Evolutionary conservation across 176 grass and related monocot genomes (phyloP), one percentile per base, ranked within the genome.

Genomic region (Pharus latifolius): DNA sequence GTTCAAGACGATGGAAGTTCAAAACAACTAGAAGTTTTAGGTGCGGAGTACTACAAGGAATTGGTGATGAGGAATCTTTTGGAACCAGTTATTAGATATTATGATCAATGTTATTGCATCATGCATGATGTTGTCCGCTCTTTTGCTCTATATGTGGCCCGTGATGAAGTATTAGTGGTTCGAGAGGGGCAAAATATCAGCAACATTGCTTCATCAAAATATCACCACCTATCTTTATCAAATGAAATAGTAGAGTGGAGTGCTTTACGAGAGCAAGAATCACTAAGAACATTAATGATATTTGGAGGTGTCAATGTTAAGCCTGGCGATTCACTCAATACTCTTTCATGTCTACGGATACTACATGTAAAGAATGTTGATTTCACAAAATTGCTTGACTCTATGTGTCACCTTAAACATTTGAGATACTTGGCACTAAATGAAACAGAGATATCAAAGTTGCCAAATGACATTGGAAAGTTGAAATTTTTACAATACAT

Each of bases 201-300:
- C 2, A 0, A 19, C 19, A 11, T 1, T 14, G 1, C 3, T 16
- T 14, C 18, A 2, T 73, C 0, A n/a, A n/a, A n/a, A n/a, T n/a
- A n/a, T n/a, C 62, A 32, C 1, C 70, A 62, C 10, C 1, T 68
- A 2, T 32, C 53, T 10, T 2, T 74, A 19, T 30, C 37, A 5
- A 53, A 35, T 1, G 2, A 31, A 25, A 27, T 11, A 2, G 10
- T 1, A 24, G 58, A 74, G 3, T 56, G 59, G 25, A 8, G 2
- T 0, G 1, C 9, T 40, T 1, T 75, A 3, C 23, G 22, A 18
- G 60, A 49, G 22, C 52, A 45, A 1, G 0, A 61, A 5, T 42
- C 31, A 10, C 15, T 75, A 2, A 82, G 79, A 5, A 82, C 79
- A 23, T 30, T 82, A 22, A 31, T 82, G 1, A 35, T 82, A 15